Base-by-base conservation (phyloP, 1,284 basidiomycete species). In the Mycena sp. region DNA sequence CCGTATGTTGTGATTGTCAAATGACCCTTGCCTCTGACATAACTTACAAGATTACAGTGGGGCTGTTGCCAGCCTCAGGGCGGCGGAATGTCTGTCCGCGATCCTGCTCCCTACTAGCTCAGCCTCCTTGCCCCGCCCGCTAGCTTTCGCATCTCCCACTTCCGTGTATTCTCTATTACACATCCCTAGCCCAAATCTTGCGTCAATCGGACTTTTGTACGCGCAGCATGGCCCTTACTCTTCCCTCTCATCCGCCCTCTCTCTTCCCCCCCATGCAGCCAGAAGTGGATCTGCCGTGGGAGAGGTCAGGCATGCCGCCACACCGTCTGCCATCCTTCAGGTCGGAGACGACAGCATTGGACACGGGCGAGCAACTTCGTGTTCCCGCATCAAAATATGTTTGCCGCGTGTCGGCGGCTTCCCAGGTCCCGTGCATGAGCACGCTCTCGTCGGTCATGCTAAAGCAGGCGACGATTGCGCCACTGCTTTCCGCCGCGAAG, bases 401-500 rank as follows among this genome's bases (percentile, higher is more conserved):
- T 17, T 44, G 46, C 45, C 1, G 32, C 28, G 56, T 28, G 40
- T 61, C 58, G 6, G 43, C 53, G n/a, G 23, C 32, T 45, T 10
- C 44, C 14, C 35, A 19, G 1, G 10, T 44, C 58, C 26, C 49
- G 12, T 56, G 35, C n/a, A 54, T 56, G n/a, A 61, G 65, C 50
- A 59, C 58, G 26, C 56, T 70, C 19, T 69, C 72, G 19, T 70
- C 61, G 35, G 72, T 71, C 56, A 52, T 65, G 35, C 63, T 65
- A 29, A 57, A 56, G 7, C 63, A 52, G n/a, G n/a, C n/a, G n/a
- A n/a, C n/a, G n/a, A n/a, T n/a, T n/a, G n/a, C n/a, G n/a, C n/a
- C 26, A 51, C 68, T n/a, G 67, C 76, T 3, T 69, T 86, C 16
- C 7, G 32, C 32, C 32, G 7, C 14, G 32, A 76, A 75, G 19